Evolutionary conservation across 805 yeast genomes (phyloP), one percentile per base, ranked within the genome.

Genomic region (Saccharomycopsis capsularis): DNA sequence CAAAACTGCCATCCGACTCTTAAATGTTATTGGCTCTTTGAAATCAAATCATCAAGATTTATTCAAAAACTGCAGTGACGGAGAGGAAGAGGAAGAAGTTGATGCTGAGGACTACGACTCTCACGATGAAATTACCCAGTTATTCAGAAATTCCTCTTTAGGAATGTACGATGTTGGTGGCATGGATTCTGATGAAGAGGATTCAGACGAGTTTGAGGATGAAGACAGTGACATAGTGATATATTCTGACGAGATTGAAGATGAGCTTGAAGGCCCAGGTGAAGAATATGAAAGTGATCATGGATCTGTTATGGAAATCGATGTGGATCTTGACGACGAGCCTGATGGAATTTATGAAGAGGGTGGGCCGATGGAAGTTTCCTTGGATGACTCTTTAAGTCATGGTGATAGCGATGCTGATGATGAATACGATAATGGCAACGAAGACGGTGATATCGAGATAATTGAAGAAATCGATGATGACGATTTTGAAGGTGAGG

Each of bases 91-190:
- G 29, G 91, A 81, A 35, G 75, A 77, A 24, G 75, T 70, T 15
- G 73, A 66, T 19, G 85, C 79, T n/a, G 79, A 75, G 24, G 87
- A 82, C 34, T 40, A 47, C 43, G 70, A 68, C 38, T 68, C 68
- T 19, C 79, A 76, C 34, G 95, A 84, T 46, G 91, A 87, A 46
- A 78, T 89, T 0, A 89, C 95, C 0, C 90, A 90, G 61, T 69
- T 90, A 59, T 80, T 91, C 64, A 71, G 83, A 36, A 90, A 93
- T 61, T 90, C 97, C 0, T 86, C 97, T 0, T 70, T 91, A 37
- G 97, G 96, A 1, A 90, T 91, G 95, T 91, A 84, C 61, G 97
- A 91, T 57, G 81, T 85, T 36, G 85, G 75, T 30, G 93, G 82
- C 45, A 74, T 76, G 32, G 83, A 79, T 54, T 76, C 77, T 40